A percentile compares a stretch with the other conserved stretches of the same genome.
Conservation (phyloP, 2,329 filamentous ascomycete species). For the Hymenoscyphus linearis region DNA sequence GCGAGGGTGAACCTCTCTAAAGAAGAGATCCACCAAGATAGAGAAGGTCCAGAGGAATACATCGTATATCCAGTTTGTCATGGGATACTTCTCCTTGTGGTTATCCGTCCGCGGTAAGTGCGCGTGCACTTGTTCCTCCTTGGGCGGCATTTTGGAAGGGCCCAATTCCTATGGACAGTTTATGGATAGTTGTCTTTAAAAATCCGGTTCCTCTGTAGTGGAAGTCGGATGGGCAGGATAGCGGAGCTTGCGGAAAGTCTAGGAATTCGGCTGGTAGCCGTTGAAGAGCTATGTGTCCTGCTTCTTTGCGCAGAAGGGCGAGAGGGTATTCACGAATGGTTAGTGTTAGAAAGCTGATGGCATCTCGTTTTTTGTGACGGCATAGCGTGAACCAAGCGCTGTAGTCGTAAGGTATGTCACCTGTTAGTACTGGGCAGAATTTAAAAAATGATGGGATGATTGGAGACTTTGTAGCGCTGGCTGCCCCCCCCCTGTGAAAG, state of each 20-base stretch:
- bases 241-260: neutral
- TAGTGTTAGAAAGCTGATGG: neutral
- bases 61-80: slow-evolving; percentile 73
- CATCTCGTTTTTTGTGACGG: neutral
- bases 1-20: slow-evolving; percentile 92
- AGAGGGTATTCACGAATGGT: neutral
- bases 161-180: neutral
- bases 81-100: slow-evolving; percentile 56
- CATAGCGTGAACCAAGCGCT: neutral
- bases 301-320: neutral
- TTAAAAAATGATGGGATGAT: neutral
- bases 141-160: slow-evolving; percentile 1
- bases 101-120: slow-evolving; percentile 8
- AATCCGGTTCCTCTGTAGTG: neutral
- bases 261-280: slow-evolving; percentile 3
- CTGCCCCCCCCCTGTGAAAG: neutral
- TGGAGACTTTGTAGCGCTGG: neutral
- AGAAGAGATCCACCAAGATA: slow-evolving; percentile 91
- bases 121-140: slow-evolving; percentile 5
- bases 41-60: slow-evolving; percentile 72
- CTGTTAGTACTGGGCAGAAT: neutral
- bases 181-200: neutral
- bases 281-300: neutral
- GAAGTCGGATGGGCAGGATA: neutral
- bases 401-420: neutral